Evolutionary conservation across 495 filamentous ascomycete genomes (phyloP).

Genomic region (Choiromyces venosus): DNA sequence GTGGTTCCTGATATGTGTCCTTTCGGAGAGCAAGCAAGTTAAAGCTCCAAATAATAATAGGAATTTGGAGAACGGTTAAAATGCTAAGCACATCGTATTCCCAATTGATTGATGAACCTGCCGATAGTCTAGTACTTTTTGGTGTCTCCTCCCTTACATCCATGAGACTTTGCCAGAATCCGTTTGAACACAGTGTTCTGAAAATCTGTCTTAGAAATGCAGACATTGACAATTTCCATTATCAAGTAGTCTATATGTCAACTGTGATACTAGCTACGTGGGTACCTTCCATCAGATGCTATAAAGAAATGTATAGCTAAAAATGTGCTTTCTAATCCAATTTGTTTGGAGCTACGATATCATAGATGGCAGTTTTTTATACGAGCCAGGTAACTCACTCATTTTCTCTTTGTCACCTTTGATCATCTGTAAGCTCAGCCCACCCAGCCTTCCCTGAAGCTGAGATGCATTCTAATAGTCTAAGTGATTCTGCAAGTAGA

Average conservation of each 20-base stretch:
- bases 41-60: not conserved
- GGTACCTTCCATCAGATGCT: not conserved
- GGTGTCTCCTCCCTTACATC: not conserved
- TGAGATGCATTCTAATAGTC: not conserved
- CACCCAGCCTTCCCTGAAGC: not conserved
- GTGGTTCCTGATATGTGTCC: slow-evolving; percentile 34
- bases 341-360: not conserved
- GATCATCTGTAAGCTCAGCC: not conserved
- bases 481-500: not conserved
- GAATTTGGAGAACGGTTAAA: not conserved
- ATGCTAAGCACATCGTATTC: not conserved
- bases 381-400: not conserved
- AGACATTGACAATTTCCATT: not conserved
- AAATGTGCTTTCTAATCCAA: not conserved
- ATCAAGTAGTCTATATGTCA: not conserved
- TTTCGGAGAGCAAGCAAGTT: slow-evolving; percentile 15
- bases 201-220: not conserved
- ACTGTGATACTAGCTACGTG: not conserved
- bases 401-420: not conserved
- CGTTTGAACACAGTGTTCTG: not conserved
- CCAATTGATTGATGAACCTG: not conserved
- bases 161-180: not conserved
- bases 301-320: not conserved
- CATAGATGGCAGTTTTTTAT: not conserved
- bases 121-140: not conserved